Percentiles rank a stretch among this genome's conserved stretches.
These are phyloP conservation scores for Lasiodiplodia citricola DNA, from an alignment of 2,329 filamentous ascomycete genomes.

Conservation along the genomic window DNA sequence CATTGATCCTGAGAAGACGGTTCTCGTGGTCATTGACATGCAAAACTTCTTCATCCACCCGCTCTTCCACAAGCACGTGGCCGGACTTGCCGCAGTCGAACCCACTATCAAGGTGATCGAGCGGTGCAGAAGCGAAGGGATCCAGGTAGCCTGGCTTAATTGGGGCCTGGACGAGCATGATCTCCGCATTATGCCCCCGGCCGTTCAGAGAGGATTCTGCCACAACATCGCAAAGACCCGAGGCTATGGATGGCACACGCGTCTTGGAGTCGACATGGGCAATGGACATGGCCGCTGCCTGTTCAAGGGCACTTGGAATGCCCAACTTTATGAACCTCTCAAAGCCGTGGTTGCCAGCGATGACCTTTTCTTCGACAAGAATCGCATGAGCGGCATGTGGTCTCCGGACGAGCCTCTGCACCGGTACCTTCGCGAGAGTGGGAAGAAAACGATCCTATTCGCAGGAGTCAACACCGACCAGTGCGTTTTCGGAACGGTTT, in stretches of 20 bases:
- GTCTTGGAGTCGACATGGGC: conserved; percentile 46
- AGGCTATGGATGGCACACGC: conserved; percentile 49
- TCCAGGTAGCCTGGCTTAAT: conserved; percentile 50
- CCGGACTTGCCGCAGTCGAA: conserved; percentile 38
- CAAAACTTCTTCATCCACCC: conserved; percentile 51
- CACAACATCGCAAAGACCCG: conserved; percentile 30
- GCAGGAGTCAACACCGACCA: conserved; percentile 52
- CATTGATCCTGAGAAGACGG: conserved; percentile 46
- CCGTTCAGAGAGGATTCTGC: conserved; percentile 50
- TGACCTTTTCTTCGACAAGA: conserved; percentile 52
- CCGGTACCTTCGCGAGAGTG: conserved; percentile 45
- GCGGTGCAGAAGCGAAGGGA: conserved; percentile 47
- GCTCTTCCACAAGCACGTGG: conserved; percentile 36
- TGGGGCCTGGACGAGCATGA: conserved; percentile 49
- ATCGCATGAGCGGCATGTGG: conserved; percentile 51
- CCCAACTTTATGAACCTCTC: conserved; percentile 49
- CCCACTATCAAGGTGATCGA: conserved; percentile 47
- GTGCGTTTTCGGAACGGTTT: conserved; percentile 49
- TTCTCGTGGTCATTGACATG: conserved; percentile 51
- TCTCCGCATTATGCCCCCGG: conserved; percentile 47
- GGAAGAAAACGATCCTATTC: conserved; percentile 50
- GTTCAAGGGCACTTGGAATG: conserved; percentile 51
- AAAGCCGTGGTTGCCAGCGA: conserved; percentile 43
- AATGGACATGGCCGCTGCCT: conserved; percentile 46
- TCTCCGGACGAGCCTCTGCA: conserved; percentile 48